A percentile compares a stretch with the other conserved stretches of the same genome.
phyloP scores from a whole-genome alignment of 495 filamentous ascomycete genomes.

The Amorphotheca resinae region DNA sequence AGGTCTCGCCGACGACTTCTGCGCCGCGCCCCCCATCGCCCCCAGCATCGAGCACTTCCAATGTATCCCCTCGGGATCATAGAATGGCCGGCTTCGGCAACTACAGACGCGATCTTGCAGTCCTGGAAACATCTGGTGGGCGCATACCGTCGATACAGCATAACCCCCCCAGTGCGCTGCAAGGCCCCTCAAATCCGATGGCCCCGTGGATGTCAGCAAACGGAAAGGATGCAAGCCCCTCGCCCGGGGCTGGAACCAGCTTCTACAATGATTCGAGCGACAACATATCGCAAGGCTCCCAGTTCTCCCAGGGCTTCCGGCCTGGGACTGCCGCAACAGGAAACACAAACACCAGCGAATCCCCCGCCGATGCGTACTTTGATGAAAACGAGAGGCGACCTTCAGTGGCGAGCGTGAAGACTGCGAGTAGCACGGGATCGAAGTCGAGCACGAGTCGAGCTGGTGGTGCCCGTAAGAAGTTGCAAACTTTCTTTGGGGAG shows the following conservation, averaged over 20 bases:
- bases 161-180: constrained; percentile 37
- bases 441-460: constrained; percentile 58
- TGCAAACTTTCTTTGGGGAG: constrained; percentile 81
- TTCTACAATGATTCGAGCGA: constrained; percentile 60
- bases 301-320: constrained; percentile 54
- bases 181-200: constrained; percentile 31
- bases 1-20: constrained; percentile 33
- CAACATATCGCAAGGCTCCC: constrained; percentile 42
- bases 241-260: constrained; percentile 25
- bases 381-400: constrained; percentile 64
- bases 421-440: constrained; percentile 81
- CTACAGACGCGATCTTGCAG: constrained; percentile 60
- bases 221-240: constrained; percentile 22
- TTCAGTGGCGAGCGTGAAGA: constrained; percentile 74
- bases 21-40: constrained; percentile 28
- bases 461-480: constrained; percentile 51
- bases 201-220: constrained; percentile 36
- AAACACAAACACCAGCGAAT: constrained; percentile 43
- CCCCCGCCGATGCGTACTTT: constrained; percentile 50
- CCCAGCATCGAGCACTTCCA: constrained; percentile 33
- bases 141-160: constrained; percentile 39
- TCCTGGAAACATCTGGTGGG: constrained; percentile 46
- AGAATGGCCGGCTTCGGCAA: constrained; percentile 45
- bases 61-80: constrained; percentile 33
- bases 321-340: constrained; percentile 45